Evolutionary conservation across 2,329 filamentous ascomycete species (phyloP).

Genomic region (Magnaporthiopsis rhizophila): DNA sequence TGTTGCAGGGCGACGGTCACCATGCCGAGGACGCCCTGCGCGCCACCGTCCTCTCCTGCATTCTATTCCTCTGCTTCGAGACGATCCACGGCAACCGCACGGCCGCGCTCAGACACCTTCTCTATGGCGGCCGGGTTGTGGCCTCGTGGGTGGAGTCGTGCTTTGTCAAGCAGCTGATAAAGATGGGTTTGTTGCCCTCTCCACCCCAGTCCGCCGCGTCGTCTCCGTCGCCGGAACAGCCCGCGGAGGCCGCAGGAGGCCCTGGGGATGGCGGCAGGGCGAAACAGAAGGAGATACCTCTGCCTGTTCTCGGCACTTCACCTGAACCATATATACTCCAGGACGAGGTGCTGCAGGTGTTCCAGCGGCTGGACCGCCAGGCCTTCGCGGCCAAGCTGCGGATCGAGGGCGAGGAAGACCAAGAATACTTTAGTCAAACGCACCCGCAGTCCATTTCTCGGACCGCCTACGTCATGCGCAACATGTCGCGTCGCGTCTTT

Average conservation of each 20-base stretch:
- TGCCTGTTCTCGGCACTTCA: constrained; percentile 7
- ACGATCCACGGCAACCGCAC: constrained; percentile 26
- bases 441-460: constrained; percentile 14
- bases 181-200: not conserved
- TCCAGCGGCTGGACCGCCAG: constrained; percentile 22
- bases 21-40: constrained; percentile 19
- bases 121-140: constrained; percentile 28
- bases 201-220: constrained; percentile 1
- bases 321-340: constrained; percentile 17
- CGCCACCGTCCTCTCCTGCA: constrained; percentile 25
- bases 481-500: constrained; percentile 11
- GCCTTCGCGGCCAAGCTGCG: constrained; percentile 7
- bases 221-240: not conserved
- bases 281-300: not conserved
- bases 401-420: not conserved
- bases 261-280: too few relatives aligned
- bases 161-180: not conserved
- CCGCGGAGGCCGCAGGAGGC: too few relatives aligned
- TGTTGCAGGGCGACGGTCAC: constrained; percentile 9
- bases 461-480: not conserved
- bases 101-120: constrained; percentile 27
- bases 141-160: constrained; percentile 21
- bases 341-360: constrained; percentile 20
- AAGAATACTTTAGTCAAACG: not conserved
- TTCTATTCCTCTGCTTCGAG: constrained; percentile 31